Evolutionary conservation across 257 asterid genomes (phyloP).

Genomic region (Handroanthus guayacan): DNA sequence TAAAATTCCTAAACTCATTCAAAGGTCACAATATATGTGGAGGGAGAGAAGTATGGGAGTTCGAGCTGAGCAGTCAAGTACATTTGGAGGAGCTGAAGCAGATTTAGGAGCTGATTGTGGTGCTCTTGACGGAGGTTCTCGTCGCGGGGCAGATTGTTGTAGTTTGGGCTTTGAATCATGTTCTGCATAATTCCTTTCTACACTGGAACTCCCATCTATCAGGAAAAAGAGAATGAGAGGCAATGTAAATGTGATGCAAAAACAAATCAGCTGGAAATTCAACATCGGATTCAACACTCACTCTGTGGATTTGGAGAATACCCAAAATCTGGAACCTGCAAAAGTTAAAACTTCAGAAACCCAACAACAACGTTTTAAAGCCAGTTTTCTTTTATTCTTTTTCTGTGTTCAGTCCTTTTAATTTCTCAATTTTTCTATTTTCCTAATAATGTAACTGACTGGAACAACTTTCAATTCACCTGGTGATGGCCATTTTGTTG

Average conservation of each 20-base stretch:
- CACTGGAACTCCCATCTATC: constrained; percentile 67
- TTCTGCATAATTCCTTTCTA: constrained; percentile 58
- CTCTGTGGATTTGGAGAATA: constrained; percentile 73
- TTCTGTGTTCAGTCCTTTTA: not conserved
- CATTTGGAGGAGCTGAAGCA: constrained; percentile 64
- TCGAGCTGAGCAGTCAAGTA: constrained; percentile 39
- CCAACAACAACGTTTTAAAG: constrained; percentile 22
- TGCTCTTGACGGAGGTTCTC: constrained; percentile 58
- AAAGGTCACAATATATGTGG: constrained; percentile 21
- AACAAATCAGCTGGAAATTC: constrained; percentile 12
- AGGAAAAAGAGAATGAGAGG: not conserved
- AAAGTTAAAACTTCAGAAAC: constrained; percentile 39
- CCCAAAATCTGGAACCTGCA: constrained; percentile 67
- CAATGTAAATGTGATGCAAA: not conserved
- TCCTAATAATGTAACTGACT: constrained; percentile 16
- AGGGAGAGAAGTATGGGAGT: constrained; percentile 17
- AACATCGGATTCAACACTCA: constrained; percentile 48
- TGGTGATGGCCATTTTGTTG: constrained; percentile 65
- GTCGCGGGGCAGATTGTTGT: constrained; percentile 42
- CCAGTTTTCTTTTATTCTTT: not conserved
- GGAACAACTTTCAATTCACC: constrained; percentile 47
- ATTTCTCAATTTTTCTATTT: not conserved
- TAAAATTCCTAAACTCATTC: not conserved
- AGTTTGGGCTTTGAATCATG: constrained; percentile 54
- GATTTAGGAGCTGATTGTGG: constrained; percentile 60